Evolutionary conservation across 108 stramenopile genomes (phyloP).

Genomic region (Epithemia pelagica): DNA sequence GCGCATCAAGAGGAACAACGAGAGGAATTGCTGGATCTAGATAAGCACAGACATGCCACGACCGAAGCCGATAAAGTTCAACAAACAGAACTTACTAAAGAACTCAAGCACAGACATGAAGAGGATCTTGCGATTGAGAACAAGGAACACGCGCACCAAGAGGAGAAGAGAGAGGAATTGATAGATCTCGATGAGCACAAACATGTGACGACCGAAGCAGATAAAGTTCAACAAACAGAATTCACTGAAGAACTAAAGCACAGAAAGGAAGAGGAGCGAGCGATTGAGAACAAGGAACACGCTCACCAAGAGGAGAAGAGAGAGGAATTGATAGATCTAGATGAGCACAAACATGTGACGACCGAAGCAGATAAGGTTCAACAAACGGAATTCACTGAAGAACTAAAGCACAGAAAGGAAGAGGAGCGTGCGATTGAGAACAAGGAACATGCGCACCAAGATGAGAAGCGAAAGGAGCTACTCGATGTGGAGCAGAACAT

Average conservation of each 20-base stretch:
- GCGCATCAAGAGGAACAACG: background rate
- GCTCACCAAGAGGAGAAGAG: background rate
- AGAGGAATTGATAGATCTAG: too few relatives aligned
- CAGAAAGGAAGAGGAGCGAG: background rate
- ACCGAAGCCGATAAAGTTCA: background rate
- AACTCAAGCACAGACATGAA: background rate
- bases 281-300: background rate
- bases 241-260: background rate
- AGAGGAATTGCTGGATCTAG: too few relatives aligned
- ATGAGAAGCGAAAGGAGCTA: conserved; percentile 4
- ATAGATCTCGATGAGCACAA: background rate
- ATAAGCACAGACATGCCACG: too few relatives aligned
- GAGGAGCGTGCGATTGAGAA: background rate
- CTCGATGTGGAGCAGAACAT: background rate
- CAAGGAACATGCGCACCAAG: conserved; percentile 3
- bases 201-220: too few relatives aligned
- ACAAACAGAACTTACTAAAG: background rate
- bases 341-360: too few relatives aligned
- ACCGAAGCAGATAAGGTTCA: background rate
- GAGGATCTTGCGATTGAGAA: background rate
- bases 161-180: background rate
- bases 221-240: conserved; percentile 1
- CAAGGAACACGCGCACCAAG: conserved; percentile 4
- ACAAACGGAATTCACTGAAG: background rate
- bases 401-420: background rate